Evolutionary conservation across 371 early-diverging fungal species (phyloP), one percentile per base, ranked within the genome.

Genomic region (Sporodiniella umbellata): DNA sequence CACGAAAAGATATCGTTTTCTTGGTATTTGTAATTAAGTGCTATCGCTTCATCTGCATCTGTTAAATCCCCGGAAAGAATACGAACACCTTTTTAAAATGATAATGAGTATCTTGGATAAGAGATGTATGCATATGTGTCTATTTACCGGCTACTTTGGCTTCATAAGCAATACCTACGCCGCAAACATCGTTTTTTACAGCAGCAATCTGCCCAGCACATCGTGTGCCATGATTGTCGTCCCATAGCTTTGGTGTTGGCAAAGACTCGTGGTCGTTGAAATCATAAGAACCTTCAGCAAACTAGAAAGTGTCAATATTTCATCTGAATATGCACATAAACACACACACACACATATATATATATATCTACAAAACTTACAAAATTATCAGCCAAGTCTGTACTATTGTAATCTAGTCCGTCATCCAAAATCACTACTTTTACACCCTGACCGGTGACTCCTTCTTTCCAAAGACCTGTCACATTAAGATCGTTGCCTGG

Each of bases 181-280:
- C 98, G 56, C 99, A 97, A 1, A 86, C 87, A 61, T 89, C 67
- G 64, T 98, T 98, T 33, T 75, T 72, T 8, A 75, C 79, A 11
- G 96, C 96, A 0, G 96, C 99, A 31, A 98, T 92, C 72, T 96
- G 94, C 8, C 98, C 99, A 7, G 99, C 99, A 70, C 98, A 97
- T 24, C 99, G 74, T 0, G 99, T 98, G 33, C 98, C 99, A 66
- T 98, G 99, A 31, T 79, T 78, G 64, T 98, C 99, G 48, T 93
- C 89, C 28, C 47, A 48, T 0, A 89, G 56, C 14, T 68, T 72
- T 25, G 98, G 98, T 48, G 62, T 85, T 1, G 98, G 98, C 18
- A 87, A 54, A 30, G 70, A 60, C 12, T 64, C 79, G 61, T 88
- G 84, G 55, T 89, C 88, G 56, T 98, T 98, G 57, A 90, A 96